Percentiles rank a stretch among this genome's conserved stretches.
phyloP scores from a whole-genome alignment of 331 rosid genomes.

The Pyrus hybrid region DNA sequence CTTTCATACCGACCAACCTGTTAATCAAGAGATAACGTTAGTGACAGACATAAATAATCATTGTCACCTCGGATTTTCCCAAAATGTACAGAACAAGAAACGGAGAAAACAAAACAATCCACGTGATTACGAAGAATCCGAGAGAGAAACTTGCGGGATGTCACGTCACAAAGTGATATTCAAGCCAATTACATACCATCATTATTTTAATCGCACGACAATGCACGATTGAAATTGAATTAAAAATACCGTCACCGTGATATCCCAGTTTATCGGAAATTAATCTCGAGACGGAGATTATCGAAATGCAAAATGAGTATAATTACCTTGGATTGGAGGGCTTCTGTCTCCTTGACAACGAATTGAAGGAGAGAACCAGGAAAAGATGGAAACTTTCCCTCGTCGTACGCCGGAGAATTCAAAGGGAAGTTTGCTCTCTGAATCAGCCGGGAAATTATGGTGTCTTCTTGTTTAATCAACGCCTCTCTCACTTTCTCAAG shows the following conservation, averaged over 20 bases:
- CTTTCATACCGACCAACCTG: constrained; percentile 75
- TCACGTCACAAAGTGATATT: no score
- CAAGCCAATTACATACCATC: no score
- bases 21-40: neutral
- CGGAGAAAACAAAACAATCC: neutral
- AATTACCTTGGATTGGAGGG: constrained; percentile 58
- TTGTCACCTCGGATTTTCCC: neutral
- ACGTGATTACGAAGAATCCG: neutral
- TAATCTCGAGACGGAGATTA: neutral
- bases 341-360: constrained; percentile 49
- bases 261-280: neutral
- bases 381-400: constrained; percentile 8
- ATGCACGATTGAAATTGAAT: no score
- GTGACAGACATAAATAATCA: neutral
- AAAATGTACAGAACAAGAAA: neutral
- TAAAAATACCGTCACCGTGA: neutral
- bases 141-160: neutral
- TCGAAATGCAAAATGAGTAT: neutral
- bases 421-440: constrained; percentile 65
- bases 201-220: no score
- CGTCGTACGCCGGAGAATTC: constrained; percentile 44
- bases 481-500: constrained; percentile 53
- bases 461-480: constrained; percentile 73
- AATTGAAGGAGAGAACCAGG: constrained; percentile 48
- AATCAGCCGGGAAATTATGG: constrained; percentile 56